Conservation (phyloP, 345 rosid species). For the Turritis glabra region DNA sequence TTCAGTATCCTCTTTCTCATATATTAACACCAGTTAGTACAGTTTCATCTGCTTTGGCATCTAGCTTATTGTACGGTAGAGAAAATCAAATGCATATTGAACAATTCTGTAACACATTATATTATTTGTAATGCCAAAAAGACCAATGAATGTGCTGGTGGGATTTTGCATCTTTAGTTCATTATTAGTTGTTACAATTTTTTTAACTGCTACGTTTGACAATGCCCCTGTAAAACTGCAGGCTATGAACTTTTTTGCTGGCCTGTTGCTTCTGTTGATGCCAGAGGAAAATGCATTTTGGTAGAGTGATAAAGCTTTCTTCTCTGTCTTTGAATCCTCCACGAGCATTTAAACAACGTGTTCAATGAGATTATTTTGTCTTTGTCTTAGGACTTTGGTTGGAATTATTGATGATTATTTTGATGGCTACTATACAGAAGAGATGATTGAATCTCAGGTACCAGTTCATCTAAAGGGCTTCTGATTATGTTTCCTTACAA, state of each 20-base stretch:
- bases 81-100: background rate
- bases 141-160: background rate
- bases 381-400: slow-evolving; percentile 72
- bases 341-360: too few species aligned
- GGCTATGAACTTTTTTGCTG: slow-evolving; percentile 99
- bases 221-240: slow-evolving; percentile 47
- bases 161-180: background rate
- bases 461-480: slow-evolving; percentile 20
- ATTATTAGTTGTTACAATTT: background rate
- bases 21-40: background rate
- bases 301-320: slow-evolving; percentile 49
- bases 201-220: slow-evolving; percentile 11
- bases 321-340: background rate
- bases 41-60: background rate
- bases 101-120: background rate
- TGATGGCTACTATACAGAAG: slow-evolving; percentile 87
- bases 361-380: too few species aligned
- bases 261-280: slow-evolving; percentile 89
- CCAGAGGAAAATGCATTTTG: slow-evolving; percentile 99
- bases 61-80: background rate
- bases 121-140: background rate
- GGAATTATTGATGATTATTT: slow-evolving; percentile 92
- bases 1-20: background rate
- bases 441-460: slow-evolving; percentile 98
- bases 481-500: background rate